Evolutionary conservation across 2,329 filamentous ascomycete genomes (phyloP), one percentile per base, ranked within the genome.

Genomic region (Cercospora nicotianae): DNA sequence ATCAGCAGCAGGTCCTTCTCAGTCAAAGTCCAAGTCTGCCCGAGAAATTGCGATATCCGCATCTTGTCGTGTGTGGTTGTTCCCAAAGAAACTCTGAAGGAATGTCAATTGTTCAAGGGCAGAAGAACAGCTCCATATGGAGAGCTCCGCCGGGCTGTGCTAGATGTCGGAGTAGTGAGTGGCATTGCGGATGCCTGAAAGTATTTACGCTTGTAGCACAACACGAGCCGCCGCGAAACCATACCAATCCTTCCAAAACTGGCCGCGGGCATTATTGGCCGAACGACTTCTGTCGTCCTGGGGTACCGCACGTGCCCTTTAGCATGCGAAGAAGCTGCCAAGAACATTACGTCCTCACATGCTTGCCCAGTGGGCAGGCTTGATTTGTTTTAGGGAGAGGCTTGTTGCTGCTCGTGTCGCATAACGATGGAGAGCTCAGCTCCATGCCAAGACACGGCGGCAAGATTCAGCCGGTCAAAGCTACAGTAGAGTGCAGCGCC

Each of bases 1-100:
- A 84, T 81, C 61, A 87, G 81, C 26, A 85, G 77, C 42, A 87
- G 77, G 69, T 85, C 87, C 79, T 87, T 87, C 75, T 83, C 79
- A 51, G 82, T 84, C 73, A 87, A 78, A 18, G 84, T 84, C 83
- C 83, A 84, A 72, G 83, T 83, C 77, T 87, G 85, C 51, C 23
- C 61, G 12, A 60, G 30, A 30, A 72, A 67, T 26, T 69, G 62
- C 33, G 69, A 66, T 16, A 68, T 33, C 9, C 55, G 65, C 67
- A 69, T 69, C n/a, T 42, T 63, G 61, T 36, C n/a, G 45, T 53
- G 48, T 3, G 12, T 28, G n/a, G 18, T 13, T 30, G 28, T 36
- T 7, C 30, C 55, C 8, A 33, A 12, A 31, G 18, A 28, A 36
- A 36, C 18, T 31, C 55, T 33, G 28, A 31, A 13, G 16, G 28